Percentiles rank a stretch among this genome's conserved stretches.
Conservation (phyloP, 1,284 basidiomycete species). For the Marasmius fiardii region DNA sequence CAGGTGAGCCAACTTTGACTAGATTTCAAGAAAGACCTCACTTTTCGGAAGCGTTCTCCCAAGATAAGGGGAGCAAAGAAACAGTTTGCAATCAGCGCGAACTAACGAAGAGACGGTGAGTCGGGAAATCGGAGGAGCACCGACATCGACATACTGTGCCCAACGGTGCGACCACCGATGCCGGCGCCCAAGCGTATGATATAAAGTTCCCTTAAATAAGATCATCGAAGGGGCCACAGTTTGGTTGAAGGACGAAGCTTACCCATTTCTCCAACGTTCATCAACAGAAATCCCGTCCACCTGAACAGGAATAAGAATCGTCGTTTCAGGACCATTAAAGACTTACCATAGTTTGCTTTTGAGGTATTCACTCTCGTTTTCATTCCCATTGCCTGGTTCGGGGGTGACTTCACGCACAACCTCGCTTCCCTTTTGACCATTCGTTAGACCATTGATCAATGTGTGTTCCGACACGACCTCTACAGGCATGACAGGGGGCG, state of each 20-base stretch:
- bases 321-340: neutral
- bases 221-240: conserved; percentile 49
- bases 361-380: conserved; percentile 69
- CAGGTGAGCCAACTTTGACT: neutral
- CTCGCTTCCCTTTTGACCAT: neutral
- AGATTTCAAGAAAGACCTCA: conserved; percentile 21
- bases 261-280: conserved; percentile 89
- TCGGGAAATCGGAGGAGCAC: conserved; percentile 1
- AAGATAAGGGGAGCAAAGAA: conserved; percentile 89
- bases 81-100: conserved; percentile 92
- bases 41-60: conserved; percentile 73
- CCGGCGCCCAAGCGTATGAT: conserved; percentile 66
- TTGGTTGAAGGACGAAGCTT: conserved; percentile 78
- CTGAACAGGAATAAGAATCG: conserved; percentile 33
- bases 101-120: conserved; percentile 37
- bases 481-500: conserved; percentile 6
- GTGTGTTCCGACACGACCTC: conserved; percentile 8
- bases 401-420: neutral
- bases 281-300: conserved; percentile 89
- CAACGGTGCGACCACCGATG: conserved; percentile 88
- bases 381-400: conserved; percentile 18
- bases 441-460: neutral
- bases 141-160: conserved; percentile 72
- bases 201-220: conserved; percentile 64
- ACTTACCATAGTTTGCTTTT: conserved; percentile 77